Conservation (phyloP, 2,329 filamentous ascomycete genomes). For the Penicillium sp. region DNA sequence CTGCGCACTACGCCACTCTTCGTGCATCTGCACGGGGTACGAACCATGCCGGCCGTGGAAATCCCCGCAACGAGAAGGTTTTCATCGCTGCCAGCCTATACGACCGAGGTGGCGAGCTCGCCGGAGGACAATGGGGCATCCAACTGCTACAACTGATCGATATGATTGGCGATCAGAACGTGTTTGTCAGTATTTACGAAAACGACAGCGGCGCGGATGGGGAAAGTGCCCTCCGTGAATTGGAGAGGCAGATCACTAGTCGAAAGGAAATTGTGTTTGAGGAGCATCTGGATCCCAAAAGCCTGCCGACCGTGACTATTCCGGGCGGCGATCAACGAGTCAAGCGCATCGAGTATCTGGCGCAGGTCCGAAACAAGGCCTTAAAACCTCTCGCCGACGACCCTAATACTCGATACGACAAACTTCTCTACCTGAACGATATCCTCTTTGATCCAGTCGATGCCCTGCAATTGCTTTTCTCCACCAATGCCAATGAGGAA, state of each 20-base stretch:
- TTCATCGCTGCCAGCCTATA: conserved; percentile 74
- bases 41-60: conserved; percentile 46
- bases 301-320: conserved; percentile 60
- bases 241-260: conserved; percentile 55
- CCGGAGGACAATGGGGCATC: conserved; percentile 64
- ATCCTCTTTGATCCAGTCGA: conserved; percentile 63
- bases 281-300: conserved; percentile 57
- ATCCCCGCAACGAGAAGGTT: conserved; percentile 63
- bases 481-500: conserved; percentile 55
- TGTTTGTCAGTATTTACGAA: conserved; percentile 73
- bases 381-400: conserved; percentile 61
- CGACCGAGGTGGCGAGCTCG: conserved; percentile 61
- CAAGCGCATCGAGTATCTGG: conserved; percentile 73
- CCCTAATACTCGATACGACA: conserved; percentile 51
- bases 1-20: conserved; percentile 52
- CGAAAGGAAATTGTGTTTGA: conserved; percentile 60
- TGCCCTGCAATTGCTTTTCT: conserved; percentile 62
- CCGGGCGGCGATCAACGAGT: conserved; percentile 64
- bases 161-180: conserved; percentile 66
- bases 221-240: conserved; percentile 53
- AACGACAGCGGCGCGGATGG: conserved; percentile 65
- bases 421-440: conserved; percentile 66
- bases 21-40: conserved; percentile 32
- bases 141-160: conserved; percentile 63
- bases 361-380: conserved; percentile 71